Base-by-base conservation (phyloP, 305 asterid genomes). In the Caryopteris hybrid region DNA sequence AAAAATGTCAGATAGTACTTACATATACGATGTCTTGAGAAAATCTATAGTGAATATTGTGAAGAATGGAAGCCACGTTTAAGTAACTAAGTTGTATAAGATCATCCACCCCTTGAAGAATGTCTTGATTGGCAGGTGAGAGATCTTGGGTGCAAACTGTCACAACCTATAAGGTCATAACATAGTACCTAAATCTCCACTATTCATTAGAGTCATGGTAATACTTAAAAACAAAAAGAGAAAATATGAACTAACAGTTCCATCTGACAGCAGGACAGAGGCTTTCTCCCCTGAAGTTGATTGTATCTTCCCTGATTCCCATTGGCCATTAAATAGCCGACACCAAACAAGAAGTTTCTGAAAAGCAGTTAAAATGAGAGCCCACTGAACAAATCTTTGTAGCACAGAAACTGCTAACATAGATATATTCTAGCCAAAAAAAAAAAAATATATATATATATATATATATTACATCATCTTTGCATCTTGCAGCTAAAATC, bases 31-130 rank as follows among this genome's bases (percentile, higher is more conserved):
- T 77, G 80, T 85, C 92, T 51, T 67, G 81, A 13, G 80, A 76
- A 76, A 80, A 89, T 82, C 99, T 86, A 69, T 59, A 64, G 33
- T 85, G 91, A 78, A 94, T 81, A 80, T 91, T 94, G 80, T 91
- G 89, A 74, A 94, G 85, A 77, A 94, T 87, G 57, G 99, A 95
- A 74, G 98, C 97, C 82, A 89, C 96, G 10, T 94, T 94, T 80
- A 91, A 72, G 84, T 88, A 89, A 81, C 95, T 84, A 64, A 91
- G 97, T 54, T 86, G 93, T 66, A 84, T 79, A 76, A 95, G 97
- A 84, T 95, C 92, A 79, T 91, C 96, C 52, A 91, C 98, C 29
- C 91, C 95, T 71, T 88, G 88, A n/a, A 89, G 96, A 80, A 89
- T 86, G 62, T 81, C 88, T 2, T 98, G 96, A 85, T 94, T 91